A percentile compares a stretch with the other conserved stretches of the same genome.
Evolutionary conservation across 805 yeast species (phyloP).

Genomic region (Candida saitoana): DNA sequence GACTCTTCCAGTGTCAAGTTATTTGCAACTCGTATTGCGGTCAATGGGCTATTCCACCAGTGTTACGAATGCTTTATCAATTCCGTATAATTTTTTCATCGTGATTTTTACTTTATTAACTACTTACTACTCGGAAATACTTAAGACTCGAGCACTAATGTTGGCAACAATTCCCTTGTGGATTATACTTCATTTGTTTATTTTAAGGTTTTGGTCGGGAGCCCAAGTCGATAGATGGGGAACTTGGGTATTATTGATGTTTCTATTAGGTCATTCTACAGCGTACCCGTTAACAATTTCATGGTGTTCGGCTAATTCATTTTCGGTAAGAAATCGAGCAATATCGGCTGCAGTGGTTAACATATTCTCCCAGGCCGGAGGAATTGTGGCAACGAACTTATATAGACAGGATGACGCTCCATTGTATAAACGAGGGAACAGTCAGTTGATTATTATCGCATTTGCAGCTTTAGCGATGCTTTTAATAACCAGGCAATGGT

Average conservation of each 20-base stretch:
- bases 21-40: slow-evolving; percentile 11
- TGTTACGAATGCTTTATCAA: slow-evolving; percentile 19
- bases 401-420: slow-evolving; percentile 59
- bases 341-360: slow-evolving; percentile 64
- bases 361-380: slow-evolving; percentile 58
- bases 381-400: slow-evolving; percentile 51
- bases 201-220: slow-evolving; percentile 37
- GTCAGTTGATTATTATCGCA: slow-evolving; percentile 33
- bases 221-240: slow-evolving; percentile 39
- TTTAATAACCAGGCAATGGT: slow-evolving; percentile 32
- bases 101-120: slow-evolving; percentile 30
- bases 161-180: slow-evolving; percentile 16
- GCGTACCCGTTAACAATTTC: slow-evolving; percentile 54
- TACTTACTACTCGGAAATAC: slow-evolving; percentile 34
- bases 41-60: slow-evolving; percentile 22
- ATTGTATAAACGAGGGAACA: slow-evolving; percentile 55
- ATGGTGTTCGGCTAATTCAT: slow-evolving; percentile 61
- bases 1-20: slow-evolving; percentile 4
- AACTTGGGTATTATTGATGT: slow-evolving; percentile 35
- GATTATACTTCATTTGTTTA: slow-evolving; percentile 18
- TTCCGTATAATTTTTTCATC: slow-evolving; percentile 24
- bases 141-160: slow-evolving; percentile 20
- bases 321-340: slow-evolving; percentile 60
- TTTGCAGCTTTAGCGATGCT: slow-evolving; percentile 27
- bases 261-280: slow-evolving; percentile 42